Evolutionary conservation across 129 eudicot species (phyloP).

Genomic region (Arctium lappa): DNA sequence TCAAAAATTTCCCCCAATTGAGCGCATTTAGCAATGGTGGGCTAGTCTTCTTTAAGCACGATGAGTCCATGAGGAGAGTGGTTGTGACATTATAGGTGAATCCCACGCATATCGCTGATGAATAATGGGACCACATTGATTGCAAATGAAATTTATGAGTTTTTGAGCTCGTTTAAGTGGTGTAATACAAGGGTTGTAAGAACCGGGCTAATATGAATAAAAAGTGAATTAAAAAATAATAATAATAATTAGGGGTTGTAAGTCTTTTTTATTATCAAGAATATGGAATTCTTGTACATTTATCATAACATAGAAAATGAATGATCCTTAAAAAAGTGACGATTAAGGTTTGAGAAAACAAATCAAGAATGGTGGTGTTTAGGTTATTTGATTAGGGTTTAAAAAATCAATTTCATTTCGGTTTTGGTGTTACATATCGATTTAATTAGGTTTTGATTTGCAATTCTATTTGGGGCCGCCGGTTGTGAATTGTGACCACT

Average conservation of each 20-base stretch:
- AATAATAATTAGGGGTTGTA: not conserved
- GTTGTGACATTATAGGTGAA: not conserved
- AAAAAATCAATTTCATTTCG: not conserved
- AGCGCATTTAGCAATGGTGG: not conserved
- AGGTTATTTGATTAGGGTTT: not conserved
- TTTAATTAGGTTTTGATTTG: not conserved
- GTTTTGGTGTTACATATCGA: not conserved
- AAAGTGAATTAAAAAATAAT: not conserved
- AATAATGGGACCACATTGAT: not conserved
- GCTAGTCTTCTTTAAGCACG: not conserved
- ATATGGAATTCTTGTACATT: not conserved
- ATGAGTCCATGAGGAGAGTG: not conserved
- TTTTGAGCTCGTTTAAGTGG: not conserved
- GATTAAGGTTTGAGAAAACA: not conserved
- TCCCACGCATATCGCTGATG: not conserved
- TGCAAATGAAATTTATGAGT: not conserved
- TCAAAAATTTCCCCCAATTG: too few species aligned
- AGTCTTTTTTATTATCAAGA: not conserved
- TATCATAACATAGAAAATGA: not conserved
- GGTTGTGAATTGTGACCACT: not conserved
- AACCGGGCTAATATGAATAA: not conserved
- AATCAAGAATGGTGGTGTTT: not conserved
- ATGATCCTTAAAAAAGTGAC: not conserved
- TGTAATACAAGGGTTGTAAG: not conserved
- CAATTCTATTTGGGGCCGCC: not conserved